These are phyloP conservation scores for Trypanosoma cruzi DNA, from an alignment of 208 protist genomes.

Conservation along the genomic window DNA sequence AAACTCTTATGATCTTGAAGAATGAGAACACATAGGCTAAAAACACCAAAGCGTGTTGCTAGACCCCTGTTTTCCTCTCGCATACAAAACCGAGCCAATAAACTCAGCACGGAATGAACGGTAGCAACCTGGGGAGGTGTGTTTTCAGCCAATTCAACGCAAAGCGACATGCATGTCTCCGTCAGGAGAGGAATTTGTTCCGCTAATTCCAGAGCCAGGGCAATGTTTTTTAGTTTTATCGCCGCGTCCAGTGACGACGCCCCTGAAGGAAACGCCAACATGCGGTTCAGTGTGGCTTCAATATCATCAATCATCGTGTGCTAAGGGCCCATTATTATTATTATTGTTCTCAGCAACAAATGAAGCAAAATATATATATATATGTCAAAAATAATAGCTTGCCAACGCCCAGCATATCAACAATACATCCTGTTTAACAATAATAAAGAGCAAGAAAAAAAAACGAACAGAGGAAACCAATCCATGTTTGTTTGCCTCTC, in stretches of 20 bases:
- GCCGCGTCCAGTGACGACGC: constrained; percentile 14
- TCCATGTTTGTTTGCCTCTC: not conserved
- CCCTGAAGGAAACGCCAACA: constrained; percentile 39
- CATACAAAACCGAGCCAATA: constrained; percentile 68
- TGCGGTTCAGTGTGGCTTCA: constrained; percentile 41
- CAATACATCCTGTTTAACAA: not conserved
- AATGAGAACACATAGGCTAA: constrained; percentile 58
- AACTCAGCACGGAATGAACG: constrained; percentile 40
- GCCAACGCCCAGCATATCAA: not conserved
- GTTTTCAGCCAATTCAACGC: constrained; percentile 57
- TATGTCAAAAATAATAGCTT: not conserved
- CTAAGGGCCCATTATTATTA: not conserved
- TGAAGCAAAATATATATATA: not conserved
- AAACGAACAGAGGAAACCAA: not conserved
- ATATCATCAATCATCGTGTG: constrained; percentile 26
- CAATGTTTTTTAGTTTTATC: constrained; percentile 40
- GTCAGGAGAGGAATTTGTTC: constrained; percentile 41
- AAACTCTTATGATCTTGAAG: constrained; percentile 50
- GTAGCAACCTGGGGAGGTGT: constrained; percentile 25
- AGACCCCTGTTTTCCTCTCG: constrained; percentile 61
- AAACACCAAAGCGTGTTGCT: constrained; percentile 55
- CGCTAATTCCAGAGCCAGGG: constrained; percentile 28
- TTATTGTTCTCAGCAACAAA: constrained; percentile 5
- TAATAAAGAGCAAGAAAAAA: not conserved
- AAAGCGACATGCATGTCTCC: constrained; percentile 52